These are phyloP conservation scores for Irpex sp. DNA, from an alignment of 1,284 basidiomycete species.

Conservation along the genomic window DNA sequence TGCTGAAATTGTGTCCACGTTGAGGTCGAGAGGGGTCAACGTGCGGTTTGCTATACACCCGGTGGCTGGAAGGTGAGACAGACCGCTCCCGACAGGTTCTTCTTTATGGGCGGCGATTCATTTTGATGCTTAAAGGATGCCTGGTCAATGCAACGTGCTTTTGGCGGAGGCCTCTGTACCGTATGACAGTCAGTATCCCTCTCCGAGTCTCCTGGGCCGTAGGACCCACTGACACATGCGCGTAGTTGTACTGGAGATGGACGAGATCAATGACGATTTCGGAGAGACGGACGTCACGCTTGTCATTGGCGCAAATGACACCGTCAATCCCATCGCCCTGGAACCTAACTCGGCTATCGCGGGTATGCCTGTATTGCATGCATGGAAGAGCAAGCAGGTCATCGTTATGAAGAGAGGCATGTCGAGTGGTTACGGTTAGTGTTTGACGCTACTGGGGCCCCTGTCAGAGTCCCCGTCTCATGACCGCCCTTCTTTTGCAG, in stretches of 20 bases:
- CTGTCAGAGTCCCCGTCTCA: slow-evolving; percentile 4
- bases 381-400: slow-evolving; percentile 88
- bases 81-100: background rate
- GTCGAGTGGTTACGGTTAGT: slow-evolving; percentile 75
- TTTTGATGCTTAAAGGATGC: slow-evolving; percentile 52
- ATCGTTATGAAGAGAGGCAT: slow-evolving; percentile 88
- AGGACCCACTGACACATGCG: background rate
- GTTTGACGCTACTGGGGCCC: background rate
- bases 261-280: slow-evolving; percentile 90
- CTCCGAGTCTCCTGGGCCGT: background rate
- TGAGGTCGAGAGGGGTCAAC: slow-evolving; percentile 69
- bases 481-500: slow-evolving; percentile 32
- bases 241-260: slow-evolving; percentile 84
- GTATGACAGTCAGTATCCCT: slow-evolving; percentile 67
- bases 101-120: background rate
- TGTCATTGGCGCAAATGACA: slow-evolving; percentile 87
- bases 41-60: slow-evolving; percentile 52
- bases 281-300: slow-evolving; percentile 79
- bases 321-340: slow-evolving; percentile 86
- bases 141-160: slow-evolving; percentile 83
- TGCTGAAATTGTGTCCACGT: slow-evolving; percentile 71
- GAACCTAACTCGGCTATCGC: slow-evolving; percentile 82
- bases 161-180: slow-evolving; percentile 85
- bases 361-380: slow-evolving; percentile 86
- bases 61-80: slow-evolving; percentile 31